Base-by-base conservation (phyloP, 2,329 filamentous ascomycete genomes). In the Epichloe glyceriae region DNA sequence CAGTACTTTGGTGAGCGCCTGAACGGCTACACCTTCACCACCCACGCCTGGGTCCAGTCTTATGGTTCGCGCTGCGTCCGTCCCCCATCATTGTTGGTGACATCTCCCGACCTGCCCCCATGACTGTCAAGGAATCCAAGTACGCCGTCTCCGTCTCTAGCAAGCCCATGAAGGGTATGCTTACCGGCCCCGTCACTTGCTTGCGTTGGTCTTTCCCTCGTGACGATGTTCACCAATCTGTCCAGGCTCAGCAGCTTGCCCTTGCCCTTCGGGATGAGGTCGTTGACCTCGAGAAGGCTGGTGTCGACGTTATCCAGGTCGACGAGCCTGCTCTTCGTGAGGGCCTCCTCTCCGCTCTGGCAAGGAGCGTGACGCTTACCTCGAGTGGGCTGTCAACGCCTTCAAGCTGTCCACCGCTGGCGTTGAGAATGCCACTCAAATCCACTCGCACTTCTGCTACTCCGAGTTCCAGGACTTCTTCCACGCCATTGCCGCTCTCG, bases 401-500 rank as follows among this genome's bases (percentile, higher is more conserved):
- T 98, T 98, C 89, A 89, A 88, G 70, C 88, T 98, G 60, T 84
- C 91, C 59, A 94, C 90, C 63, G 83, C 89, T 54, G 93, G 89
- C 70, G 91, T 98, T 55, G 75, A 89, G 74, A 88, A 98, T 73
- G 87, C 85, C 53, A 98, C 93, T 61, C 93, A 98, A 81, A 96
- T 98, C 72, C 93, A 98, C 85, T 96, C 90, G 57, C 93, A 98
- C 80, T 98, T 98, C 87, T 98, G 93, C 74, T 98, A 98, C 85
- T 97, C 93, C 49, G 93, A 98, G 81, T 98, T 98, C 88, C 93
- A 98, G 78, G 93, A 98, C 80, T 98, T 98, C 82, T 98, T 98
- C 89, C 88, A 97, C 75, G 93, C 93, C 74, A 98, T 98, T 63
- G 88, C 93, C 58, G 91, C 93, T 55, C 85, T 98, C 58, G 93